Evolutionary conservation across 106 monocot species (phyloP).

Genomic region (Posidonia australis): DNA sequence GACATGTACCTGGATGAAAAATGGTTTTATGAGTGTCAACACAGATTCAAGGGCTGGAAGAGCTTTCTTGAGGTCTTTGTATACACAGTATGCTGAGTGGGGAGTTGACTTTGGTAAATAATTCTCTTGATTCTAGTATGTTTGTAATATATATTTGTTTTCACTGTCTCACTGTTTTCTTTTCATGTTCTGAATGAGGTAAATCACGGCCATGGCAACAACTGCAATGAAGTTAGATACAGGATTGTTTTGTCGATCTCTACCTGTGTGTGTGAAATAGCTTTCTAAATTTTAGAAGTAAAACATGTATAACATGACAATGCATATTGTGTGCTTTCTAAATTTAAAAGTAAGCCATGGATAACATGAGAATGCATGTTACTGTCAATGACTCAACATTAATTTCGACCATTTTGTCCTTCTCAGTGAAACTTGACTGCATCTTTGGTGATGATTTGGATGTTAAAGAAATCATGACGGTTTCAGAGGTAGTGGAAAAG

Average conservation of each 20-base stretch:
- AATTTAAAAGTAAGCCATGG: too few species aligned
- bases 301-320: too few species aligned
- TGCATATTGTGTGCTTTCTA: too few species aligned
- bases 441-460: conserved; percentile 86
- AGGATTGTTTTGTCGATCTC: too few species aligned
- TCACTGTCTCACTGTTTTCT: neutral
- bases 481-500: conserved; percentile 51
- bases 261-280: too few species aligned
- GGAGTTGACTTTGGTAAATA: conserved; percentile 92
- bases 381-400: neutral
- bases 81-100: conserved; percentile 83
- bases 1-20: conserved; percentile 73
- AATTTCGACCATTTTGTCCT: neutral
- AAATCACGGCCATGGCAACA: too few species aligned
- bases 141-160: neutral
- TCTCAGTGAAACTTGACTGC: conserved; percentile 92
- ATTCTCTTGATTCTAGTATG: too few species aligned
- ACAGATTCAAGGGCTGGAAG: conserved; percentile 58
- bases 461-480: conserved; percentile 53
- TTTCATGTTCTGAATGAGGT: too few species aligned
- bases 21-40: conserved; percentile 95
- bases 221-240: too few species aligned
- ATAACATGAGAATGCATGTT: neutral
- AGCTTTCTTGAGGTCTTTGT: conserved; percentile 80
- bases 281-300: too few species aligned